Base-by-base conservation (phyloP, 768 basidiomycete species). In the Phallus indusiatus region DNA sequence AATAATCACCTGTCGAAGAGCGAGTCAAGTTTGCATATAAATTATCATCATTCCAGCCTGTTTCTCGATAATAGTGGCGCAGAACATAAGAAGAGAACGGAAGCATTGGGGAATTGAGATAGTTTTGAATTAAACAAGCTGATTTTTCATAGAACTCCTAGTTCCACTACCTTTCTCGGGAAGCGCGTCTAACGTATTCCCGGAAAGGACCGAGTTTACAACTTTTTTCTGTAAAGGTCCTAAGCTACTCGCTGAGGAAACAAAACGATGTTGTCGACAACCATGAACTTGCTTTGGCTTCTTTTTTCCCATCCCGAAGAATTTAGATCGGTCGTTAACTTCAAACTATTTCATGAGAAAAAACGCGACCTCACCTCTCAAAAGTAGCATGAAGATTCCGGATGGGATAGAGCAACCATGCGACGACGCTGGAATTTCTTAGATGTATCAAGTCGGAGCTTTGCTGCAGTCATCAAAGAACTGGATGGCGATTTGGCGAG, bases 21-120 rank as follows among this genome's bases (percentile, higher is more conserved):
- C 90, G 83, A 0, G 92, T 96, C 48, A 98, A 66, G 64, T 94
- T 91, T 1, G 88, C 83, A 67, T 91, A 97, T 20, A 95, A 76
- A 67, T 95, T 95, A 72, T 97, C 94, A 69, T 95, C 91, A 66
- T 93, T 94, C 95, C 95, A 98, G 62, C 91, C 90, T 34, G 92
- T 96, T n/a, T 84, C 84, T 64, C 82, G 81, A 76, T 92, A 94
- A 72, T 95, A 97, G 70, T 80, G 86, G 63, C 88, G 86, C 37
- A 97, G 77, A 59, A 97, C 86, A 74, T 92, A 90, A 14, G 88
- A 81, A 42, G 90, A 85, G 67, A 92, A 92, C 6, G 90, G 87
- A 72, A 90, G 87, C 90, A 92, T 90, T 11, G 60, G 18, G 28
- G 17, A n/a, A 10, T 54, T 60, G 8, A 55, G 47, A 3, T 2